Conservation (phyloP, 2,329 filamentous ascomycete genomes). For the Massarina eburnea region DNA sequence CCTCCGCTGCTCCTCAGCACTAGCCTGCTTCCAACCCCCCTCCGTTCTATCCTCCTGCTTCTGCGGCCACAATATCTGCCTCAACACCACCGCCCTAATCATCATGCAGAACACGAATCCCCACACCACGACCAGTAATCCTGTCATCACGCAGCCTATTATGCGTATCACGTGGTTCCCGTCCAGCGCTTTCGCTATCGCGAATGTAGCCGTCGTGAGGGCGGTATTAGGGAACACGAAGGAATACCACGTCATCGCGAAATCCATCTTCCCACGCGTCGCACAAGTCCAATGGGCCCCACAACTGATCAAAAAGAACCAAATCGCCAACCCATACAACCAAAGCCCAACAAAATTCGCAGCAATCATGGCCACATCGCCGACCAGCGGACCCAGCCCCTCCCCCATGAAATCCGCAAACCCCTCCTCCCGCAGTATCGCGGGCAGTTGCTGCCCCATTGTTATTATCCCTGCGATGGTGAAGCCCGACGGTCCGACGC, state of each 20-base stretch:
- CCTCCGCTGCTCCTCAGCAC: conserved; percentile 31
- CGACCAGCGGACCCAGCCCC: conserved; percentile 53
- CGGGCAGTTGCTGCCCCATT: conserved; percentile 57
- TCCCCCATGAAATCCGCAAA: conserved; percentile 57
- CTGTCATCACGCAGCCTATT: conserved; percentile 67
- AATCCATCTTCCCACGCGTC: conserved; percentile 63
- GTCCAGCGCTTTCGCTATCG: conserved; percentile 61
- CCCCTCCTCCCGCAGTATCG: conserved; percentile 47
- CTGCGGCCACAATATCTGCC: conserved; percentile 75
- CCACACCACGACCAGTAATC: conserved; percentile 68
- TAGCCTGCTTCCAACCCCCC: conserved; percentile 55
- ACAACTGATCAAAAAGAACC: conserved; percentile 82
- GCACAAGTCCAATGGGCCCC: conserved; percentile 73
- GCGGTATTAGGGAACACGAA: conserved; percentile 83
- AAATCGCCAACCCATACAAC: conserved; percentile 80
- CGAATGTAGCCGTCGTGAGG: conserved; percentile 70
- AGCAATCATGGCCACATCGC: conserved; percentile 56
- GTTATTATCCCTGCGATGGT: conserved; percentile 63
- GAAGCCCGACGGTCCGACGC: conserved; percentile 74
- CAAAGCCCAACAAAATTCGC: conserved; percentile 70
- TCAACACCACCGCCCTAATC: conserved; percentile 65
- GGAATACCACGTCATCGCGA: conserved; percentile 84
- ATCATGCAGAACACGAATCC: conserved; percentile 69
- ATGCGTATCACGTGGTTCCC: conserved; percentile 59
- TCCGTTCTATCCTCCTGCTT: conserved; percentile 67